Evolutionary conservation across 2,329 filamentous ascomycete species (phyloP), one percentile per base, ranked within the genome.

Genomic region (Grosmannia huntii): DNA sequence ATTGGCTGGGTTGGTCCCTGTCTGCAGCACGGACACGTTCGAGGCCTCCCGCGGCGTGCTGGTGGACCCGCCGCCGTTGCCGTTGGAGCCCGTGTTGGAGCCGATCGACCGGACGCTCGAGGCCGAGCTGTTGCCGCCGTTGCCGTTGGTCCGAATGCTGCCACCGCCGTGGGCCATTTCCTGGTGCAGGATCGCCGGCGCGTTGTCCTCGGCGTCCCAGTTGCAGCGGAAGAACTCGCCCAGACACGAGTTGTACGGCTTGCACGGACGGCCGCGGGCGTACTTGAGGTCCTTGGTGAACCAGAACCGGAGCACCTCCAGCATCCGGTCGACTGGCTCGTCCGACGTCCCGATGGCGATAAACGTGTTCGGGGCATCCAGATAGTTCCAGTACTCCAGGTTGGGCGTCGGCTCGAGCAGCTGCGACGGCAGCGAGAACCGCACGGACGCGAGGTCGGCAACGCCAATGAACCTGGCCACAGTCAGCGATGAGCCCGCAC

Each of bases 221-320:
- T 92, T 95, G 72, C 94, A 97, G 82, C 95, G 70, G 75, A 99
- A 99, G 75, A 99, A 99, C 75, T 99, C 94, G 63, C 94, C 94
- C 55, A 99, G 75, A 41, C 90, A 91, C 53, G 91, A 96, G 73
- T 99, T 99, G 76, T 99, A 99, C 12, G 94, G 94, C 73, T 99
- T 99, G 83, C 92, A 97, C 50, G 94, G 94, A 76, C 91, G 95
- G 60, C 92, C 92, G 76, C 97, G 97, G 70, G 95, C 89, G 68
- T 97, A 99, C 82, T 99, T 99, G 72, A 99, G 72, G 71, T 99
- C 94, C 72, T 99, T 99, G 62, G 94, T 97, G 67, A 97, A 95
- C 94, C 94, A 99, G 73, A 97, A 99, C 60, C 91, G 85, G 66
- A 97, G 74, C 33, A 95, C 90, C 68, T 92, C 91, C 56, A 99